These are phyloP conservation scores for Curvularia spicifera DNA, from an alignment of 2,329 filamentous ascomycete species.

Conservation along the genomic window DNA sequence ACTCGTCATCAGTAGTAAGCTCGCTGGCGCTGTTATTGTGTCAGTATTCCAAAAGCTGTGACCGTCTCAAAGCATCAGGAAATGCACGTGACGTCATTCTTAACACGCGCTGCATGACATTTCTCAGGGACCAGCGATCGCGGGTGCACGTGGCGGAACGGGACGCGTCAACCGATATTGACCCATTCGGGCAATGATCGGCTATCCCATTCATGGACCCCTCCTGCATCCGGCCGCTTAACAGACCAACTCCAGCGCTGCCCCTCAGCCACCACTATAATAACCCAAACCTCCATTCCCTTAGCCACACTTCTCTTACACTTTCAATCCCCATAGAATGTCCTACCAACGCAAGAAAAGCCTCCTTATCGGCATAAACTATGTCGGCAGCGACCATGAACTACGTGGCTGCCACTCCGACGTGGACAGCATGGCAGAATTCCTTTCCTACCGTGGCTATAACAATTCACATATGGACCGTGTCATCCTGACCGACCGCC, in stretches of 20 bases:
- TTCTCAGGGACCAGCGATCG: neutral
- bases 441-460: constrained; percentile 55
- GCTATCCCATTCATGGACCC: constrained; percentile 33
- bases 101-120: neutral
- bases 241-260: neutral
- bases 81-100: constrained; percentile 16
- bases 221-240: constrained; percentile 17
- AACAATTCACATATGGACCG: constrained; percentile 50
- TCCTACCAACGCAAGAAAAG: constrained; percentile 51
- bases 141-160: constrained; percentile 12
- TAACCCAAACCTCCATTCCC: neutral
- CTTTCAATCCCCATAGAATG: constrained; percentile 13
- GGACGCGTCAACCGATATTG: constrained; percentile 13
- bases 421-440: constrained; percentile 57
- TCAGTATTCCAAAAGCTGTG: neutral
- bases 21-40: too few relatives aligned
- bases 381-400: constrained; percentile 52
- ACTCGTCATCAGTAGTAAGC: too few relatives aligned
- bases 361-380: constrained; percentile 63
- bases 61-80: neutral
- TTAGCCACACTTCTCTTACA: neutral
- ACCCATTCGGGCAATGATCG: constrained; percentile 20
- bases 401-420: constrained; percentile 59
- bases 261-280: constrained; percentile 1
- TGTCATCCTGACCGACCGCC: constrained; percentile 54